phyloP scores from a whole-genome alignment of 441 rosid species.

The Codiaeum variegatum region DNA sequence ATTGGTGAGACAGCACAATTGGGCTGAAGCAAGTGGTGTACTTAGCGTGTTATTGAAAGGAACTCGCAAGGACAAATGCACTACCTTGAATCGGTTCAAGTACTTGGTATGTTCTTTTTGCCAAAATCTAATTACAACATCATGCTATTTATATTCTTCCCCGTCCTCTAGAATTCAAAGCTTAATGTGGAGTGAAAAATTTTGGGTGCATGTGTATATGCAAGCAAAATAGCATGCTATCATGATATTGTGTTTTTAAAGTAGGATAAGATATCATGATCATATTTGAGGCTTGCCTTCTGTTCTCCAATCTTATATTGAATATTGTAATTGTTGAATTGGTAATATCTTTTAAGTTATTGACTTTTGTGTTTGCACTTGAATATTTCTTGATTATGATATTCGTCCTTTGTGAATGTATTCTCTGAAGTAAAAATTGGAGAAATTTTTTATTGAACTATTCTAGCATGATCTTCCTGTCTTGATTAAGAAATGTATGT shows the following conservation, averaged over 20 bases:
- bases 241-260: background rate
- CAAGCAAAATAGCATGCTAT: background rate
- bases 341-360: background rate
- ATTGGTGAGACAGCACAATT: slow-evolving; percentile 44
- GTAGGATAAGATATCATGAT: background rate
- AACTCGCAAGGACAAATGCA: slow-evolving; percentile 37
- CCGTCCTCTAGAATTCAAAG: background rate
- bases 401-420: background rate
- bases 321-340: background rate
- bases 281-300: background rate
- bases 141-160: background rate
- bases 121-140: background rate
- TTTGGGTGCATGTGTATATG: background rate
- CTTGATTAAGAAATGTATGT: background rate
- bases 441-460: background rate
- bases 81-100: slow-evolving; percentile 54
- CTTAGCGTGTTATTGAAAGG: slow-evolving; percentile 54
- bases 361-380: background rate
- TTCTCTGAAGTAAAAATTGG: background rate
- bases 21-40: slow-evolving; percentile 61
- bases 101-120: slow-evolving; percentile 43
- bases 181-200: background rate
- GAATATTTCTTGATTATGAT: background rate
- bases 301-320: background rate
- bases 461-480: background rate